Percentiles rank a stretch among this genome's conserved stretches.
Evolutionary conservation across 2,329 filamentous ascomycete genomes (phyloP).

Genomic region (Lecanoromycetidae sp.): DNA sequence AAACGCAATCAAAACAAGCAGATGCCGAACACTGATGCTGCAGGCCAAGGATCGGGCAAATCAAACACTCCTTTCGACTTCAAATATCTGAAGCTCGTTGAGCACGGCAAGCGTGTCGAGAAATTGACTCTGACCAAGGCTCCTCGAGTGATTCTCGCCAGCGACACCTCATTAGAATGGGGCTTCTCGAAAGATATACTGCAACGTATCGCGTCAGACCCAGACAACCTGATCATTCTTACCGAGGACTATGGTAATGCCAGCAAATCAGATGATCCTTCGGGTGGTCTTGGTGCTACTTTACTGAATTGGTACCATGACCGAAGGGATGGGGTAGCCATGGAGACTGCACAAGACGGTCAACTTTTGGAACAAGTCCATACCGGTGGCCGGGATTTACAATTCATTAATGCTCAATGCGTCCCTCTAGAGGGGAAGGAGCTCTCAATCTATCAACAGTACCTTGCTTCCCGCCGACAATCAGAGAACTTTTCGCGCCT

Average conservation of each 20-base stretch:
- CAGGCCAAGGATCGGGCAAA: slow-evolving; percentile 26
- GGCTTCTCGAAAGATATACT: slow-evolving; percentile 80
- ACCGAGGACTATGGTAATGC: slow-evolving; percentile 50
- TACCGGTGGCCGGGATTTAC: slow-evolving; percentile 50
- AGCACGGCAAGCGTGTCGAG: slow-evolving; percentile 68
- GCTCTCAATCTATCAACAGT: slow-evolving; percentile 75
- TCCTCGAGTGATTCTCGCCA: slow-evolving; percentile 72
- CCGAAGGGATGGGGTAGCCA: slow-evolving; percentile 48
- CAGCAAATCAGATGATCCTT: slow-evolving; percentile 24
- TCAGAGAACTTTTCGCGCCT: slow-evolving; percentile 69
- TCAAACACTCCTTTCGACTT: slow-evolving; percentile 74
- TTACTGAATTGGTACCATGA: slow-evolving; percentile 74
- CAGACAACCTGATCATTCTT: slow-evolving; percentile 72
- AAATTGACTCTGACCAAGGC: slow-evolving; percentile 46
- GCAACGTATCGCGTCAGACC: slow-evolving; percentile 58
- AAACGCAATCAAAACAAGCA: slow-evolving; percentile 34
- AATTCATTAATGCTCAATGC: slow-evolving; percentile 49
- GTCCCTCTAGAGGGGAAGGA: slow-evolving; percentile 63
- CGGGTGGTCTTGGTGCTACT: slow-evolving; percentile 51
- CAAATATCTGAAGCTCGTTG: slow-evolving; percentile 68
- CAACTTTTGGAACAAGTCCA: slow-evolving; percentile 56
- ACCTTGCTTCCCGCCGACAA: slow-evolving; percentile 76
- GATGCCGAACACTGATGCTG: slow-evolving; percentile 26
- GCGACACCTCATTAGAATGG: slow-evolving; percentile 84
- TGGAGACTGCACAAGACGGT: slow-evolving; percentile 43